phyloP scores from a whole-genome alignment of 1,284 basidiomycete species.

The Vanrija pseudolonga region DNA sequence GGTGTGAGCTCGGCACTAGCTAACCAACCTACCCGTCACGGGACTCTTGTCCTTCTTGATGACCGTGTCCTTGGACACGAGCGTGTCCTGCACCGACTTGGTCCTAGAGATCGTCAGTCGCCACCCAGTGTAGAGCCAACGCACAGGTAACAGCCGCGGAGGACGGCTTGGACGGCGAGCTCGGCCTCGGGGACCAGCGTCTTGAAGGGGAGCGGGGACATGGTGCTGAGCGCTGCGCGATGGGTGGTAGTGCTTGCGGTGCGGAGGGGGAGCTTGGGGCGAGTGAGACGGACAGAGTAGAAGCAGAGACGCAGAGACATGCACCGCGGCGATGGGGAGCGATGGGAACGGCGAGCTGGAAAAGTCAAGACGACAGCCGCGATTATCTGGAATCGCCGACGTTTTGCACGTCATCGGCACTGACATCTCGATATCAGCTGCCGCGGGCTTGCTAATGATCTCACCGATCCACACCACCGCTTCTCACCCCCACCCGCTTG shows the following conservation, averaged over 20 bases:
- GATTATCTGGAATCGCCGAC: conserved; percentile 11
- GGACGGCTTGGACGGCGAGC: conserved; percentile 83
- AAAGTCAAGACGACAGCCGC: background rate
- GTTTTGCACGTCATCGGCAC: no score
- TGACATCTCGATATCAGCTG: background rate
- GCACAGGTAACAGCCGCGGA: conserved; percentile 67
- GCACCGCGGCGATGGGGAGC: no score
- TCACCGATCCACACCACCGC: background rate
- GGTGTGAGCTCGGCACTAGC: background rate
- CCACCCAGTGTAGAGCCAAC: conserved; percentile 1
- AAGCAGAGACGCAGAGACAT: background rate
- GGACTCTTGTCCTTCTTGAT: conserved; percentile 93
- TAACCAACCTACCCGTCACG: conserved; percentile 68
- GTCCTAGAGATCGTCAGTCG: conserved; percentile 56
- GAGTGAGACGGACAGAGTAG: background rate
- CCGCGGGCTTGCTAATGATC: background rate
- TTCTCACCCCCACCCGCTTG: background rate
- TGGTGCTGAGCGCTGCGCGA: conserved; percentile 4
- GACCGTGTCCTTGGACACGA: conserved; percentile 81
- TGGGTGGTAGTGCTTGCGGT: background rate
- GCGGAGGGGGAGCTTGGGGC: background rate
- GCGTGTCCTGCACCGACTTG: conserved; percentile 78
- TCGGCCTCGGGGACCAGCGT: conserved; percentile 44
- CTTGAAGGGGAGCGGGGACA: conserved; percentile 36
- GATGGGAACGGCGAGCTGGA: background rate